Conservation (phyloP, 129 eudicot species). For the Flaveria ramosissima region DNA sequence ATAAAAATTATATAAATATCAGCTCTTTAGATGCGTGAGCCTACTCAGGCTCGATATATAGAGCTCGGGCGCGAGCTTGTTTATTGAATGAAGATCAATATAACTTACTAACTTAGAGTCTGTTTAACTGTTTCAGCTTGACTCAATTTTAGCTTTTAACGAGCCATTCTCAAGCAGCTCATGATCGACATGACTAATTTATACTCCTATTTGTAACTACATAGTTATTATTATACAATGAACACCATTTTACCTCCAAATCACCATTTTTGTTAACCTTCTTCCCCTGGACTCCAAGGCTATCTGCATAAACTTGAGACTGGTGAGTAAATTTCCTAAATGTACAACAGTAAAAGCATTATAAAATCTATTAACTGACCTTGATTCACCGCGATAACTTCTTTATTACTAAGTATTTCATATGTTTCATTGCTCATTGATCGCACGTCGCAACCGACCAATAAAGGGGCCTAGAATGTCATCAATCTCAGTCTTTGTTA, state of each 20-base stretch:
- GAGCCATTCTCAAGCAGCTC: no score
- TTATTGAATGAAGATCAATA: no score
- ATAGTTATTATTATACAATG: neutral
- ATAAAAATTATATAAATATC: no score
- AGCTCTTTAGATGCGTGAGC: no score
- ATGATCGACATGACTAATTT: no score
- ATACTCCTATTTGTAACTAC: neutral
- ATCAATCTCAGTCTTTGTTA: neutral
- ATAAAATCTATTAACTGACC: slow-evolving; percentile 34
- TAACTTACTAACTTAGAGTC: no score
- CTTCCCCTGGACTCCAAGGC: slow-evolving; percentile 82
- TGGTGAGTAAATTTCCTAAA: neutral
- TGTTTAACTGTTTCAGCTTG: no score
- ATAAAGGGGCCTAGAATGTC: slow-evolving; percentile 68
- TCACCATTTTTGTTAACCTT: slow-evolving; percentile 69
- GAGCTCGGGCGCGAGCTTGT: no score
- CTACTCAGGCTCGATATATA: no score
- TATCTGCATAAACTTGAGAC: slow-evolving; percentile 41
- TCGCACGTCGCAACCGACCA: slow-evolving; percentile 86
- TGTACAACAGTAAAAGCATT: neutral
- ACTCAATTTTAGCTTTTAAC: no score
- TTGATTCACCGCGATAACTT: slow-evolving; percentile 87
- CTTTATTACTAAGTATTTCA: slow-evolving; percentile 61
- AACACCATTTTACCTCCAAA: slow-evolving; percentile 58
- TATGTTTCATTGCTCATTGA: slow-evolving; percentile 59